Evolutionary conservation across 768 basidiomycete species (phyloP), one percentile per base, ranked within the genome.

Genomic region (Psilocybe subaeruginosa): DNA sequence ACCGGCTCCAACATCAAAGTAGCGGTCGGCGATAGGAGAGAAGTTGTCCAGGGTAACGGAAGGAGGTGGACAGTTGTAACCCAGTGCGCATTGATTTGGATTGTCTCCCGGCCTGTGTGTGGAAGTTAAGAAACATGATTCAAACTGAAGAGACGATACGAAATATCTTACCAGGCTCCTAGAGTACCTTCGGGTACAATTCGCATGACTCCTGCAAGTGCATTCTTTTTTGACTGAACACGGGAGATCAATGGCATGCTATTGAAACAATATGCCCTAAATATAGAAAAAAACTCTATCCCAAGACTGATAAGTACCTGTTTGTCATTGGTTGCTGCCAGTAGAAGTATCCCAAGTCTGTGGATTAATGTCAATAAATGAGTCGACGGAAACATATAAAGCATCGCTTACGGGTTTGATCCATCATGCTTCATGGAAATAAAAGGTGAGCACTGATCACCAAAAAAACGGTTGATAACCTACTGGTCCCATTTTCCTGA

Each of bases 291-390:
- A 11, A 4, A 7, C 33, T 29, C 14, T 23, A 23, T n/a, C 8
- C 19, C 47, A 30, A 19, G 43, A 37, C 39, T 16, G 41, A 0
- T 8, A 72, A 80, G 45, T 56, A 84, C 81, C 82, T 82, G 71
- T 90, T 84, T 12, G 80, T 78, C 82, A 85, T 85, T 3, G 88
- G 87, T 66, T 88, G 87, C 62, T 91, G 89, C 85, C 88, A 89
- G 71, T 90, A 89, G 62, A 80, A 84, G 62, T 87, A 89, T 56
- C 82, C 82, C 59, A 86, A 68, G 72, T 85, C 78, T 81, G 58
- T 19, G 46, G 31, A 30, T 27, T 27, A 33, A 39, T 35, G 29
- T 60, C 29, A 0, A 33, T 41, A n/a, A 52, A 49, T 54, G 37
- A 29, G 43, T 4, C 19, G 6, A 43, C 19, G 23, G 23, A 2